Evolutionary conservation across 768 basidiomycete genomes (phyloP).

Genomic region (Astraeus odoratus): DNA sequence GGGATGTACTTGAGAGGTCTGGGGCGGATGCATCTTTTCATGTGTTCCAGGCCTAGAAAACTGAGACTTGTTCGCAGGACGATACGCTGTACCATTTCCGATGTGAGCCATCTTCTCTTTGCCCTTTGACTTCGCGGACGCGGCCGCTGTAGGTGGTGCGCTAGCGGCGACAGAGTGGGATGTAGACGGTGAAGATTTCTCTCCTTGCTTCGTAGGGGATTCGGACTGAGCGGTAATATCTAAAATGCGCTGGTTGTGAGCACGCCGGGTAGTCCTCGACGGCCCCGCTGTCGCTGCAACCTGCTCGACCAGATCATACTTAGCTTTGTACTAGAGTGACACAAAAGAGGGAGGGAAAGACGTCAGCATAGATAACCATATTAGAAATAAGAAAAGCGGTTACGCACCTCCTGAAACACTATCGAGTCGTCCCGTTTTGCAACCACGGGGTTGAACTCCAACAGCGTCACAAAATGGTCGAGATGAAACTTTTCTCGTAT

Average conservation of each 20-base stretch:
- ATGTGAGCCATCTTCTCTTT: conserved; percentile 24
- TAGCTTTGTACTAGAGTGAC: conserved; percentile 48
- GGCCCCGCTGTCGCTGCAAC: conserved; percentile 35
- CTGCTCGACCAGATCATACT: conserved; percentile 54
- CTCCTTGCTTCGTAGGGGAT: conserved; percentile 6
- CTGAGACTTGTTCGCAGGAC: not conserved
- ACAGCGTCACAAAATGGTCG: conserved; percentile 69
- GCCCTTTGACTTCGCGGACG: conserved; percentile 25
- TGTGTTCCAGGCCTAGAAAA: not conserved
- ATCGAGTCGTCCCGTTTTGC: conserved; percentile 67
- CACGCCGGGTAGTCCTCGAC: conserved; percentile 55
- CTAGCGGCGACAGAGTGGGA: not conserved
- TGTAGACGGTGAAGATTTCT: not conserved
- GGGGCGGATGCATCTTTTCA: too few relatives aligned
- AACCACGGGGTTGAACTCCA: conserved; percentile 66
- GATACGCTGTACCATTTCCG: not conserved
- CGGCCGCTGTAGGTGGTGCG: not conserved
- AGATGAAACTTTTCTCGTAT: conserved; percentile 87
- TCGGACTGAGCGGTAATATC: conserved; percentile 28
- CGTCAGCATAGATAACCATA: not conserved
- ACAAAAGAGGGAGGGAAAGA: too few relatives aligned
- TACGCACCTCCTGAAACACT: conserved; percentile 68
- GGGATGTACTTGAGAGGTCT: too few relatives aligned
- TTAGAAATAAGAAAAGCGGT: not conserved
- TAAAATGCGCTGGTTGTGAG: conserved; percentile 48